Percentiles rank a stretch among this genome's conserved stretches.
Evolutionary conservation across 2,329 filamentous ascomycete genomes (phyloP).

Genomic region (Colletotrichum spaethianum): DNA sequence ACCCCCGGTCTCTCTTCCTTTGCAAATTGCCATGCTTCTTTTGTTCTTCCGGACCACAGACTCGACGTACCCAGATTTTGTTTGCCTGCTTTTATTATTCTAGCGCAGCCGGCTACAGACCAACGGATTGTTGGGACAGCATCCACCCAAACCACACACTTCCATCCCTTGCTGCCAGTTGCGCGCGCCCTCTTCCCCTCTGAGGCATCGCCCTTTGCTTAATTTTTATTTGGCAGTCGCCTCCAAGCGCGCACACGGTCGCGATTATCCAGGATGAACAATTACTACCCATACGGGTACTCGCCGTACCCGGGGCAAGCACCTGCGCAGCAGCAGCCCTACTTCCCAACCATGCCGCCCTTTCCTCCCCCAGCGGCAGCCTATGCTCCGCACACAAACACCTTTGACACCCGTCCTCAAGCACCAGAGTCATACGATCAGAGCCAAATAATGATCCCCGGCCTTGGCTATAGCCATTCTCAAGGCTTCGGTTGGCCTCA

Average conservation of each 20-base stretch:
- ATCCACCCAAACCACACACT: background rate
- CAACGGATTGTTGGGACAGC: background rate
- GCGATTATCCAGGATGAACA: conserved; percentile 49
- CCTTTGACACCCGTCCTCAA: conserved; percentile 13
- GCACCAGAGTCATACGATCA: conserved; percentile 40
- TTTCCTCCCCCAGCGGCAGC: conserved; percentile 11
- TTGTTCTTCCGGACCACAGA: conserved; percentile 17
- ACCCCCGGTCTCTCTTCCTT: conserved; percentile 5
- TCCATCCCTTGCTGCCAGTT: background rate
- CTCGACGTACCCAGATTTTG: conserved; percentile 1
- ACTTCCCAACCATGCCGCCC: conserved; percentile 32
- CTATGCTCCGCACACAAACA: conserved; percentile 26
- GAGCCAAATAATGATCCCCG: conserved; percentile 45
- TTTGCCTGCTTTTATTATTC: conserved; percentile 10
- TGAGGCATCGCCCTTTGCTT: background rate
- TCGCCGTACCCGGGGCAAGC: conserved; percentile 49
- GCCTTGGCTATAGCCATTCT: conserved; percentile 42
- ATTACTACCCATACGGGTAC: conserved; percentile 56
- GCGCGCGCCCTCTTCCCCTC: background rate
- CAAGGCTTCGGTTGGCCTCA: conserved; percentile 28
- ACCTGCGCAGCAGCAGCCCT: conserved; percentile 28
- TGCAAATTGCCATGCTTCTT: conserved; percentile 35
- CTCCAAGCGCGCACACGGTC: conserved; percentile 3
- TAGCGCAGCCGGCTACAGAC: conserved; percentile 13
- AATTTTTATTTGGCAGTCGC: background rate